Conservation (phyloP, 129 eudicot genomes). For the Lactuca sativa region DNA sequence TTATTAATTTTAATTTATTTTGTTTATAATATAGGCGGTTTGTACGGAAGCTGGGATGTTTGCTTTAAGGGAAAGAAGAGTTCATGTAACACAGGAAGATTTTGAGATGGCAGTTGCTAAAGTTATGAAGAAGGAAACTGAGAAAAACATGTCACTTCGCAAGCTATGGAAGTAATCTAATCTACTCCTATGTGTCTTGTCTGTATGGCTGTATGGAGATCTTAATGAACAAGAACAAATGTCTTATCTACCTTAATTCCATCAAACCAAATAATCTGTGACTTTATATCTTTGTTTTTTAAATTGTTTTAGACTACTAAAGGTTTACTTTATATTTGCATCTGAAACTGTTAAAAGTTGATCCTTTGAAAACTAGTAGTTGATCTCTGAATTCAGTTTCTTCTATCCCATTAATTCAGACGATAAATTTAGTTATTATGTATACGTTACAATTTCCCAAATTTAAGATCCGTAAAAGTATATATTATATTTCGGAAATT, state of each 20-base stretch:
- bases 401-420: no score
- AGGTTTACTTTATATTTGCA: background rate
- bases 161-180: constrained; percentile 35
- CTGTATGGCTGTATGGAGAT: background rate
- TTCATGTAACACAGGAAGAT: constrained; percentile 47
- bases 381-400: background rate
- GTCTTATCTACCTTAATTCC: background rate
- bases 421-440: no score
- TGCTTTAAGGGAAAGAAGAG: constrained; percentile 51
- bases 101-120: constrained; percentile 51
- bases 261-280: background rate
- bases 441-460: no score
- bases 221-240: background rate
- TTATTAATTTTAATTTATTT: background rate
- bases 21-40: constrained; percentile 31
- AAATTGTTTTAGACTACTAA: background rate
- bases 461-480: no score
- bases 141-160: constrained; percentile 42
- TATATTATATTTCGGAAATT: no score
- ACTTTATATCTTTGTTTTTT: background rate
- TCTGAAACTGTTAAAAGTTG: constrained; percentile 2
- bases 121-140: constrained; percentile 45
- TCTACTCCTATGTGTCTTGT: background rate
- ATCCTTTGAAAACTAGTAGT: background rate
- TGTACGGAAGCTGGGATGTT: constrained; percentile 51